Evolutionary conservation across 768 basidiomycete species (phyloP), one percentile per base, ranked within the genome.

Genomic region (Hypholoma fasciculare): DNA sequence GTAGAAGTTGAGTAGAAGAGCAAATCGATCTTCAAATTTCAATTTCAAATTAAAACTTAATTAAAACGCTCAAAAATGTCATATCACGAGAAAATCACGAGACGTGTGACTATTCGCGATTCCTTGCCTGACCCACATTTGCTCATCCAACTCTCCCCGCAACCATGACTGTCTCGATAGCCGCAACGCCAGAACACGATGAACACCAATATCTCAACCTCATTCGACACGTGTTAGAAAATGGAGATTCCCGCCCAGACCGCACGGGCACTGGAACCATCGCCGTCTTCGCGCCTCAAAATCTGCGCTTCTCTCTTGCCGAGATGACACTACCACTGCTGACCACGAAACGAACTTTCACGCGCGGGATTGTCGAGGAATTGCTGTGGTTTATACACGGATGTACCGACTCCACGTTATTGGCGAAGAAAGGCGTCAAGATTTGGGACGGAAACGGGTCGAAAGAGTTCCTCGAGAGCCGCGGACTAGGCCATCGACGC

Each of bases 361-460:
- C 91, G 23, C 88, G 92, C 27, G 96, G 94, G 0, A 96, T 99
- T 40, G 74, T 92, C 19, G 95, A 96, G 68, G 96, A 98, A 64
- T 85, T 99, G 1, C 78, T 98, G 7, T 99, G 96, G 96, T 99
- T 99, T 67, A 75, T 97, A 14, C 77, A 79, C 38, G 96, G 96
- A 1, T 81, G 79, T 7, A 98, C 96, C 0, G 94, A 97, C 74
- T 85, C 91, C 0, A 86, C 76, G 5, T 63, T 87, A 0, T 81
- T 99, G 40, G 84, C 87, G 1, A 78, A 82, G 30, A 92, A 92
- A 69, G 94, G 93, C 52, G 83, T 98, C 60, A 91, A 92, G 71
- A 98, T 99, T 65, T 99, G 97, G 97, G 95, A 98, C 69, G 95
- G 96, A 0, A 98, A 99, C 62, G 96, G 94, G 7, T 89, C 89